Percentiles rank a stretch among this genome's conserved stretches.
Conservation (phyloP, 2,329 filamentous ascomycete genomes). For the Decorospora gaudefroyi region DNA sequence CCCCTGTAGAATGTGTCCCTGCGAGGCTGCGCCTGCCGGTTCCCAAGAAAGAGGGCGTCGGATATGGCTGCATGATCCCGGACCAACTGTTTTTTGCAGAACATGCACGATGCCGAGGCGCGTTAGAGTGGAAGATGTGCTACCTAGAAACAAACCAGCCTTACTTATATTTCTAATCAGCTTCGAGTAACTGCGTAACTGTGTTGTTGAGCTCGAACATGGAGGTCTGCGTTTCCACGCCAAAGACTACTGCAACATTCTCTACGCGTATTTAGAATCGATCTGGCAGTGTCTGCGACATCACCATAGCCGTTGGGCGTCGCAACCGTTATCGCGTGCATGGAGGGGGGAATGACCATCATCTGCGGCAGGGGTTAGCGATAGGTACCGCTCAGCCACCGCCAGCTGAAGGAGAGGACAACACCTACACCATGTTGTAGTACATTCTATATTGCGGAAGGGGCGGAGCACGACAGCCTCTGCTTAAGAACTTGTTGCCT, state of each 20-base stretch:
- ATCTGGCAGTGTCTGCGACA: too few relatives aligned
- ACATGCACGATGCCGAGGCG: not conserved
- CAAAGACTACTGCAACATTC: too few relatives aligned
- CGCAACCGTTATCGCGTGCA: too few relatives aligned
- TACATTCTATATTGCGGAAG: slow-evolving; percentile 8
- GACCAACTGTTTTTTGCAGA: not conserved
- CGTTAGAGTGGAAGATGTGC: not conserved
- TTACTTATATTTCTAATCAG: not conserved
- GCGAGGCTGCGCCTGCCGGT: not conserved
- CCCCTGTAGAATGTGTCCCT: too few relatives aligned
- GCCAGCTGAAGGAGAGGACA: not conserved
- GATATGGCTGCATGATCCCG: not conserved
- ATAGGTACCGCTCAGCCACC: not conserved
- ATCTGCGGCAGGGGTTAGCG: not conserved
- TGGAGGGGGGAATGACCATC: too few relatives aligned
- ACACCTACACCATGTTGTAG: not conserved
- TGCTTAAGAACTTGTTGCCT: not conserved
- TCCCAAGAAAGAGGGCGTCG: not conserved
- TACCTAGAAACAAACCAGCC: too few relatives aligned
- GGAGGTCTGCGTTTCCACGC: too few relatives aligned
- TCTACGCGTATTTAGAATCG: too few relatives aligned
- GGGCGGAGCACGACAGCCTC: not conserved
- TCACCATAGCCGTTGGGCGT: not conserved
- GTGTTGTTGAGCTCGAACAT: too few relatives aligned
- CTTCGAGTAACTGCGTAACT: not conserved